Percentiles rank a stretch among this genome's conserved stretches.
Conservation (phyloP, 495 filamentous ascomycete species). For the Pseudomonodictys pantanalensis region DNA sequence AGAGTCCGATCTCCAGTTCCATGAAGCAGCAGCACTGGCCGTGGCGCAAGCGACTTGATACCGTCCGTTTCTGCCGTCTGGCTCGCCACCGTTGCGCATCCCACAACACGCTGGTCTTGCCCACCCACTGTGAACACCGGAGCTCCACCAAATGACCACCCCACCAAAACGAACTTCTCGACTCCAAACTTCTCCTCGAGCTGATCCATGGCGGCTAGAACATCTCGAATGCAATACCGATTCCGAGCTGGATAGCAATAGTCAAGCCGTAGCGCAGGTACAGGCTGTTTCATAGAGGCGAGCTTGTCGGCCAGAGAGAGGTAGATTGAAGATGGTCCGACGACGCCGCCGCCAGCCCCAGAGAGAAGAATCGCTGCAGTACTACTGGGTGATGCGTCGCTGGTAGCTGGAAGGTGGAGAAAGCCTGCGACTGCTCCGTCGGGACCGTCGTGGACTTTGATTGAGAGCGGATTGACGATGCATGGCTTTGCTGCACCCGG, state of each 20-base stretch:
- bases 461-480: slow-evolving; percentile 8
- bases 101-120: slow-evolving; percentile 39
- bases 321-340: slow-evolving; percentile 46
- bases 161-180: slow-evolving; percentile 44
- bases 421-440: slow-evolving; percentile 17
- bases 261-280: slow-evolving; percentile 46
- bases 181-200: slow-evolving; percentile 39
- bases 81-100: slow-evolving; percentile 44
- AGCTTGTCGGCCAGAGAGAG: slow-evolving; percentile 47
- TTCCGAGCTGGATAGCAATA: slow-evolving; percentile 45
- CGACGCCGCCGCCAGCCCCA: slow-evolving; percentile 48
- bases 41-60: slow-evolving; percentile 33
- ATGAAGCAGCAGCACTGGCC: slow-evolving; percentile 44
- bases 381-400: background rate
- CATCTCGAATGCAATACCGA: slow-evolving; percentile 41
- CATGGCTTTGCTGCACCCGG: background rate
- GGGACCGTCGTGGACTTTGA: slow-evolving; percentile 16
- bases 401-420: slow-evolving; percentile 12
- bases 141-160: slow-evolving; percentile 49
- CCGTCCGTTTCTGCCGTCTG: slow-evolving; percentile 38
- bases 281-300: slow-evolving; percentile 37
- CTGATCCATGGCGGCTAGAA: slow-evolving; percentile 43
- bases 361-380: slow-evolving; percentile 46
- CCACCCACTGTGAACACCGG: slow-evolving; percentile 43
- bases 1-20: slow-evolving; percentile 43